Evolutionary conservation across 495 filamentous ascomycete species (phyloP).

Genomic region (Immersiella caudata): DNA sequence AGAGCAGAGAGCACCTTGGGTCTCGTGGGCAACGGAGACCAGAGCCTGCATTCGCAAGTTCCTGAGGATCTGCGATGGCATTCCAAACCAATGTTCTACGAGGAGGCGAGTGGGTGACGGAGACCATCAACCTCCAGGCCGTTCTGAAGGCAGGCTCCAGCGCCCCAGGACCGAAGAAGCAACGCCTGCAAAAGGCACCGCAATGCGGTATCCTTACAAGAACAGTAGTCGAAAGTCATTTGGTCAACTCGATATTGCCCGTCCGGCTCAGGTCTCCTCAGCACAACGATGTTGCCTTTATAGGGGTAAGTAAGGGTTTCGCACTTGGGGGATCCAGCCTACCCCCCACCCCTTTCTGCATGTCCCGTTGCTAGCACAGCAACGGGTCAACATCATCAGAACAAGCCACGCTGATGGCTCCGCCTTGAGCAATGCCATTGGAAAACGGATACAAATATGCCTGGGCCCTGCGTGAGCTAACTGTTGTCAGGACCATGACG

Average conservation of each 20-base stretch:
- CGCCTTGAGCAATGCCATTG: constrained; percentile 12
- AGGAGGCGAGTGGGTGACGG: constrained; percentile 63
- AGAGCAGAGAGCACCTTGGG: background rate
- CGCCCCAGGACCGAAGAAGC: constrained; percentile 30
- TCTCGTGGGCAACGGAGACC: background rate
- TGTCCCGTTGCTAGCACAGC: background rate
- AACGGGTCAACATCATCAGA: background rate
- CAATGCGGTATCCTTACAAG: constrained; percentile 70
- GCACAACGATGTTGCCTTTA: constrained; percentile 87
- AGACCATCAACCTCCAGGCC: constrained; percentile 48
- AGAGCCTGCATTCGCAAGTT: background rate
- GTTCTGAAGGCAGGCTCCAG: constrained; percentile 39
- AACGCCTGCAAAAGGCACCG: constrained; percentile 45
- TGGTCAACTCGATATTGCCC: constrained; percentile 78
- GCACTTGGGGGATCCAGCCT: background rate
- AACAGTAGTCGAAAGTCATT: constrained; percentile 74
- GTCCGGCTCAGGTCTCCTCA: constrained; percentile 68
- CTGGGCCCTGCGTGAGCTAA: constrained; percentile 28
- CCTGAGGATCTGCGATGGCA: constrained; percentile 28
- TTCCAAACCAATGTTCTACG: constrained; percentile 58
- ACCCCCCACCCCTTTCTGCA: background rate
- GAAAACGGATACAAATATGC: constrained; percentile 1
- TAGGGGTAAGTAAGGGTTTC: constrained; percentile 62
- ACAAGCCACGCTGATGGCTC: constrained; percentile 13
- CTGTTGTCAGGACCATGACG: constrained; percentile 57